These are phyloP conservation scores for Linanthus parryae DNA, from an alignment of 148 eudicot species.

Conservation along the genomic window DNA sequence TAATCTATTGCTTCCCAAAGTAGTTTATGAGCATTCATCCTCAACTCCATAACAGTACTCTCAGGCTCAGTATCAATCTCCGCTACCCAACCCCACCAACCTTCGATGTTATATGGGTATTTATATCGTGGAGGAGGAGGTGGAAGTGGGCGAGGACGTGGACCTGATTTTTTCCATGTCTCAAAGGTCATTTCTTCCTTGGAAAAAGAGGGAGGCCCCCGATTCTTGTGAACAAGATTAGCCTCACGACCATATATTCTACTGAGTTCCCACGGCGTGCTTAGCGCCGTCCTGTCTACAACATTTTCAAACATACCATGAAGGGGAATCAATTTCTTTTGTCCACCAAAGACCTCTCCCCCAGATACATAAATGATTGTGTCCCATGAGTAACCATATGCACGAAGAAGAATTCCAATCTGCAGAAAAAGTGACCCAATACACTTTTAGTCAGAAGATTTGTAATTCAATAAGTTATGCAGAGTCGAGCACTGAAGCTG, in stretches of 20 bases:
- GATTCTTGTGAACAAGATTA: constrained; percentile 38
- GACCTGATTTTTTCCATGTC: constrained; percentile 64
- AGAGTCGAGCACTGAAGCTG: too few relatives aligned
- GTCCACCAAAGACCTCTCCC: constrained; percentile 98
- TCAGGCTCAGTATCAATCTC: constrained; percentile 95
- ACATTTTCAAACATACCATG: constrained; percentile 94
- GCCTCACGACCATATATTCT: constrained; percentile 65
- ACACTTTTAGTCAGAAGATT: too few relatives aligned
- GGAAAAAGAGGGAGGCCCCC: constrained; percentile 27
- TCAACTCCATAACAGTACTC: constrained; percentile 83
- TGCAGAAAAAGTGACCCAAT: constrained; percentile 16
- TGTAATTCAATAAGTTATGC: too few relatives aligned
- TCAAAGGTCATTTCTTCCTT: constrained; percentile 40
- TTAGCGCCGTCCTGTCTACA: constrained; percentile 75
- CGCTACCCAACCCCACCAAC: constrained; percentile 99
- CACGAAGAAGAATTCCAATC: constrained; percentile 85
- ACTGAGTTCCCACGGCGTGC: constrained; percentile 54
- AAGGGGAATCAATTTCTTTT: constrained; percentile 68
- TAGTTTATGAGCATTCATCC: constrained; percentile 87
- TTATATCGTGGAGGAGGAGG: constrained; percentile 87
- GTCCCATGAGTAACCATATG: constrained; percentile 84
- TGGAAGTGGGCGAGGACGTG: constrained; percentile 88
- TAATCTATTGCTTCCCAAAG: constrained; percentile 97
- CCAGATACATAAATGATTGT: constrained; percentile 77
- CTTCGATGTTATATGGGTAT: constrained; percentile 76